Conservation (phyloP, 768 basidiomycete genomes). For the Boletus rex-veris region DNA sequence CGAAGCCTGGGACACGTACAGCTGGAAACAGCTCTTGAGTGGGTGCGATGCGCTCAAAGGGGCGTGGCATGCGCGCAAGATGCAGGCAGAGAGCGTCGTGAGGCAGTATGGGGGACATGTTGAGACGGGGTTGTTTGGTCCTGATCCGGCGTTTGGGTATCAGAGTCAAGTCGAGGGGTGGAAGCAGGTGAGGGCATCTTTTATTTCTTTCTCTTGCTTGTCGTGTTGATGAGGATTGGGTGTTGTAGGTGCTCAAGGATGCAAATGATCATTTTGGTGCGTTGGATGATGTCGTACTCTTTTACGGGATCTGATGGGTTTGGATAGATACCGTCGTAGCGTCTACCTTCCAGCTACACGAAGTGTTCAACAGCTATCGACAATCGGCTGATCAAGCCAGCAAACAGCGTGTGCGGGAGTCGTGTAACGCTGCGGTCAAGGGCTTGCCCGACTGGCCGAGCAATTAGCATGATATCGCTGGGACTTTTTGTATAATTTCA, state of each 20-base stretch:
- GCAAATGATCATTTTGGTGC: conserved; percentile 51
- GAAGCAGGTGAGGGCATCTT: conserved; percentile 46
- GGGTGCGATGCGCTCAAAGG: conserved; percentile 62
- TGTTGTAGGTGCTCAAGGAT: conserved; percentile 49
- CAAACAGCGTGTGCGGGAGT: conserved; percentile 73
- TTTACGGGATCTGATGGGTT: background rate
- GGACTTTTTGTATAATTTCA: background rate
- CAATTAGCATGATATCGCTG: conserved; percentile 11
- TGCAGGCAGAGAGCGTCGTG: conserved; percentile 49
- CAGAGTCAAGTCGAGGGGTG: conserved; percentile 53
- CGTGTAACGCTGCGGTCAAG: conserved; percentile 69
- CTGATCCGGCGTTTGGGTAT: conserved; percentile 39
- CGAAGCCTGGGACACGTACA: conserved; percentile 64
- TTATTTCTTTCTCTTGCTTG: too few relatives aligned
- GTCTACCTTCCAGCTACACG: conserved; percentile 71
- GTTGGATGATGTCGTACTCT: conserved; percentile 11
- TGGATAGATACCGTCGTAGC: conserved; percentile 50
- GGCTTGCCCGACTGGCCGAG: conserved; percentile 74
- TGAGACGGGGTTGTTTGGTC: conserved; percentile 27
- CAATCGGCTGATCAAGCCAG: conserved; percentile 70
- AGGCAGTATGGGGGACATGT: conserved; percentile 42
- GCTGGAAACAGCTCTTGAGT: conserved; percentile 69
- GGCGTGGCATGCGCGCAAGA: conserved; percentile 61
- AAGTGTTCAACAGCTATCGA: conserved; percentile 68
- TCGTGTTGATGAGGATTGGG: background rate